Percentiles rank a stretch among this genome's conserved stretches.
phyloP scores from a whole-genome alignment of 2,329 filamentous ascomycete species.

The Penicillium sp. region DNA sequence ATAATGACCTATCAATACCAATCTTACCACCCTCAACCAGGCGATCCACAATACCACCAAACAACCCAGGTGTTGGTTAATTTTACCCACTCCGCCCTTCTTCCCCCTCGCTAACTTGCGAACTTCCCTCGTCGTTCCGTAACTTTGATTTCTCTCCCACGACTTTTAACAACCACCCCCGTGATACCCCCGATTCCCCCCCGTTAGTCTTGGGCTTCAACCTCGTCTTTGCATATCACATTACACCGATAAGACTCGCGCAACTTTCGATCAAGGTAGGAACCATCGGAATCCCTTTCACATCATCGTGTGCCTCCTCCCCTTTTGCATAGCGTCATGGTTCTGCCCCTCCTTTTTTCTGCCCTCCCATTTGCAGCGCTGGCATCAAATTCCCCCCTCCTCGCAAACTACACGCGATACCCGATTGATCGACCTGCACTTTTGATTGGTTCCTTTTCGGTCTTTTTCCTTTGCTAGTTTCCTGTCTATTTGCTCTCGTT shows the following conservation, averaged over 20 bases:
- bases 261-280: slow-evolving; percentile 15
- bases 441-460: slow-evolving; percentile 6
- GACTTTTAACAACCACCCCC: background rate
- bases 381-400: slow-evolving; percentile 4
- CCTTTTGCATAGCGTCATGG: background rate
- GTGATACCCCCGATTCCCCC: background rate
- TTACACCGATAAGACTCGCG: background rate
- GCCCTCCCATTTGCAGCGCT: slow-evolving; percentile 2
- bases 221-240: background rate
- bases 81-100: background rate
- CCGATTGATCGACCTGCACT: slow-evolving; percentile 14
- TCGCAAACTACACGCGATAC: slow-evolving; percentile 14
- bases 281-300: slow-evolving; percentile 1
- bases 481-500: slow-evolving; percentile 2
- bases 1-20: background rate
- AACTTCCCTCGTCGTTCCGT: background rate
- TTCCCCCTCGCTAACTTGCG: slow-evolving; percentile 3
- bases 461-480: slow-evolving; percentile 1
- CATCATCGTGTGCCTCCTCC: background rate
- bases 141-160: slow-evolving; percentile 6
- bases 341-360: slow-evolving; percentile 14
- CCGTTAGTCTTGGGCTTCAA: background rate
- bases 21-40: background rate
- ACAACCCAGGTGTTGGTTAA: background rate
- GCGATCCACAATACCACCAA: background rate